These are phyloP conservation scores for Camellia lanceoleosa DNA, from an alignment of 148 eudicot genomes.

Conservation along the genomic window DNA sequence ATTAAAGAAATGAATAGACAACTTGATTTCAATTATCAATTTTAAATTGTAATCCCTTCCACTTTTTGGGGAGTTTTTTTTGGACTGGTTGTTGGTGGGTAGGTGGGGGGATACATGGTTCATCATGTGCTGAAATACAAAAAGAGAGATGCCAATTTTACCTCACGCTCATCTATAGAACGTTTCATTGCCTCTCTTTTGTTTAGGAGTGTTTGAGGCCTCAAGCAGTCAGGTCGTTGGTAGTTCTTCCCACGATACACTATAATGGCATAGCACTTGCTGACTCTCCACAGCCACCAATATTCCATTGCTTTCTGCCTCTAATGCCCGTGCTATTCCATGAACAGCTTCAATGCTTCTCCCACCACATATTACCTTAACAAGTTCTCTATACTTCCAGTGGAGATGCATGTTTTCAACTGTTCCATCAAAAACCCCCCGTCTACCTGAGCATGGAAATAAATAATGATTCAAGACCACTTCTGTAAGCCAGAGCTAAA, in stretches of 20 bases:
- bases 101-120: background rate
- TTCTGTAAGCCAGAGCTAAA: slow-evolving; percentile 4
- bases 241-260: slow-evolving; percentile 97
- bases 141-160: slow-evolving; percentile 15
- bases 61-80: too few relatives aligned
- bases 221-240: slow-evolving; percentile 71
- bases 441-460: slow-evolving; percentile 63
- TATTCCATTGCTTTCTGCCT: slow-evolving; percentile 95
- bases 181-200: slow-evolving; percentile 89
- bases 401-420: slow-evolving; percentile 99
- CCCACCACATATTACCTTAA: slow-evolving; percentile 78
- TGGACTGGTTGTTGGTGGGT: background rate
- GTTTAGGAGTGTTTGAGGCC: slow-evolving; percentile 75
- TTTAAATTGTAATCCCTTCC: background rate
- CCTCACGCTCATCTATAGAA: slow-evolving; percentile 76
- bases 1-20: background rate
- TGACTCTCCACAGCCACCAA: slow-evolving; percentile 79
- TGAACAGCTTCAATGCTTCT: slow-evolving; percentile 66
- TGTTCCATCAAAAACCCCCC: slow-evolving; percentile 98
- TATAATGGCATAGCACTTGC: slow-evolving; percentile 79
- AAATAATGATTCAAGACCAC: background rate
- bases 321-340: slow-evolving; percentile 58
- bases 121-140: background rate
- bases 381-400: slow-evolving; percentile 99
- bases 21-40: background rate